Evolutionary conservation across 2,329 filamentous ascomycete genomes (phyloP).

Genomic region (Penicillium sp.): DNA sequence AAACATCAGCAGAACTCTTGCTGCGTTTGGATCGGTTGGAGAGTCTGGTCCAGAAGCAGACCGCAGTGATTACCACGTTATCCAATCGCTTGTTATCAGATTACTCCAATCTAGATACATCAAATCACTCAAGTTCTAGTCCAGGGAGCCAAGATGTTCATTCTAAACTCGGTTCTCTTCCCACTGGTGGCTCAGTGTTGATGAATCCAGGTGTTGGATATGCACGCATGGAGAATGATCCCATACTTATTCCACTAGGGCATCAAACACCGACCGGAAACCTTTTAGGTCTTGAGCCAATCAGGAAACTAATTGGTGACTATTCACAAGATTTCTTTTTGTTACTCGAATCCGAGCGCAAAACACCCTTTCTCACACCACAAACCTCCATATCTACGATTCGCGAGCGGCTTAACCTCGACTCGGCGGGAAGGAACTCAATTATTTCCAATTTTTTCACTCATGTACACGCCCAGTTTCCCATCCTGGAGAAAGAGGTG

Average conservation of each 20-base stretch:
- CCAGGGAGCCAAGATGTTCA: no score
- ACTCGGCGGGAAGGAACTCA: slow-evolving; percentile 8
- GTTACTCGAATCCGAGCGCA: slow-evolving; percentile 17
- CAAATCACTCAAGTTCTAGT: background rate
- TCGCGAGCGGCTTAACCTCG: background rate
- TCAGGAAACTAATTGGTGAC: slow-evolving; percentile 19
- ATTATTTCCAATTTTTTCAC: slow-evolving; percentile 16
- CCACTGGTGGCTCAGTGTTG: background rate
- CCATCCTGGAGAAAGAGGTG: slow-evolving; percentile 12
- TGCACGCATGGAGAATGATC: slow-evolving; percentile 12
- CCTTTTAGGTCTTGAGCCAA: slow-evolving; percentile 15
- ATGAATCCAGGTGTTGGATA: background rate
- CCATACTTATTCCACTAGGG: slow-evolving; percentile 14
- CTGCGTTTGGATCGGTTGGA: slow-evolving; percentile 20
- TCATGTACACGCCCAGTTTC: slow-evolving; percentile 19
- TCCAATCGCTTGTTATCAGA: slow-evolving; percentile 11
- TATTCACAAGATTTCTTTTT: slow-evolving; percentile 24
- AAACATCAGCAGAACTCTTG: slow-evolving; percentile 18
- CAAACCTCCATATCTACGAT: background rate
- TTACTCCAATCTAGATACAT: background rate
- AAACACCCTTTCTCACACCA: slow-evolving; percentile 7
- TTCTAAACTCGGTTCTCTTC: background rate
- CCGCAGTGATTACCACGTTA: slow-evolving; percentile 14
- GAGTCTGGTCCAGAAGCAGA: slow-evolving; percentile 20
- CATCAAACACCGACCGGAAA: slow-evolving; percentile 21